These are phyloP conservation scores for Aspergillus neotritici DNA, from an alignment of 2,329 filamentous ascomycete genomes.

Conservation along the genomic window DNA sequence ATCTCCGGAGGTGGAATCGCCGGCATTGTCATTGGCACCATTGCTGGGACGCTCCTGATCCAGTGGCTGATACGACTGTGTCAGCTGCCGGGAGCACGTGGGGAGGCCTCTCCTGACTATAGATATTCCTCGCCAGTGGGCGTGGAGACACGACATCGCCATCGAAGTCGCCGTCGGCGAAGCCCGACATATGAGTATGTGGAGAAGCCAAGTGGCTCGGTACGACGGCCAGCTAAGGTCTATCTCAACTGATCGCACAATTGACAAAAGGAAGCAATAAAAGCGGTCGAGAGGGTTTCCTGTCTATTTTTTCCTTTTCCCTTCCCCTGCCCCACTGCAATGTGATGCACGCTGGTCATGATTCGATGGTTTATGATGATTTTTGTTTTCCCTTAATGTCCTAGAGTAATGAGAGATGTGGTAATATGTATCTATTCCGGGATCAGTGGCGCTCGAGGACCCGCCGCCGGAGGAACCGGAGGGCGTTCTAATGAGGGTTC, in stretches of 20 bases:
- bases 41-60: constrained; percentile 32
- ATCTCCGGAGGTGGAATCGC: constrained; percentile 35
- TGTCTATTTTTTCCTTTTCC: too few relatives aligned
- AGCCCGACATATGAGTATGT: constrained; percentile 25
- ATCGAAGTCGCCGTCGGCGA: constrained; percentile 15
- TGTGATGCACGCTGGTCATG: too few relatives aligned
- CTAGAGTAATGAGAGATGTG: too few relatives aligned
- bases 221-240: constrained; percentile 33
- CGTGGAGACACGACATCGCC: constrained; percentile 13
- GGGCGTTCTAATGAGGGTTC: too few relatives aligned
- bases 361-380: too few relatives aligned
- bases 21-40: constrained; percentile 38
- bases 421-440: too few relatives aligned
- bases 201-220: constrained; percentile 25
- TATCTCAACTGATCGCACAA: constrained; percentile 22
- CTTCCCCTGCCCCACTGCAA: too few relatives aligned
- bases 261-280: too few relatives aligned
- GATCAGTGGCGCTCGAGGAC: too few relatives aligned
- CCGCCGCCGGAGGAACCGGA: too few relatives aligned
- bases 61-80: constrained; percentile 33
- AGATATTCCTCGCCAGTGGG: constrained; percentile 16
- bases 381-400: too few relatives aligned
- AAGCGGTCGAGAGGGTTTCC: too few relatives aligned
- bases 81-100: constrained; percentile 18
- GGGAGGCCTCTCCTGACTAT: constrained; percentile 19